Conservation (phyloP, 2,329 filamentous ascomycete genomes). For the Neofusicoccum ribis region DNA sequence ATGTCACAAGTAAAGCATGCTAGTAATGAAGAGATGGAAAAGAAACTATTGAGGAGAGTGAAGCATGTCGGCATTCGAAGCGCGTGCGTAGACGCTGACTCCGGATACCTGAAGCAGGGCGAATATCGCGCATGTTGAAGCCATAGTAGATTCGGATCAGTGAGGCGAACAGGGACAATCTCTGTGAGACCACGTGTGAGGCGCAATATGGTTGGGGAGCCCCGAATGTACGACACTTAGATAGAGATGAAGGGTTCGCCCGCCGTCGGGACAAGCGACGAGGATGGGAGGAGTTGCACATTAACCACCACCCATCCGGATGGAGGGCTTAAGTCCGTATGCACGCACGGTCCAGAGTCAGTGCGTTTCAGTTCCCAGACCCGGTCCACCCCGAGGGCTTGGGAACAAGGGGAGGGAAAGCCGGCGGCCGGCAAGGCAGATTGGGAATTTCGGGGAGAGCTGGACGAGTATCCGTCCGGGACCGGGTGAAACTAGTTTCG, state of each 20-base stretch:
- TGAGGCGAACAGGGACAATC: conserved; percentile 4
- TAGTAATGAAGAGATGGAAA: background rate
- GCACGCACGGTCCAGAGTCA: conserved; percentile 8
- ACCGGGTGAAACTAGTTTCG: conserved; percentile 1
- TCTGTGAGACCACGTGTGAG: background rate
- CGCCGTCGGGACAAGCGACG: background rate
- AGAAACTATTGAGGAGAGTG: background rate
- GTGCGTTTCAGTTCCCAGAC: conserved; percentile 9
- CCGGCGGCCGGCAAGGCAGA: conserved; percentile 1
- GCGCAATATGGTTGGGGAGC: background rate
- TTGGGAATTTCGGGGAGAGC: conserved; percentile 2
- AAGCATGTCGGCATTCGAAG: background rate
- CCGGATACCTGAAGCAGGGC: background rate
- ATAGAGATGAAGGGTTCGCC: conserved; percentile 10
- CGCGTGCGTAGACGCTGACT: background rate
- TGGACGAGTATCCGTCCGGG: background rate
- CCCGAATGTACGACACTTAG: background rate
- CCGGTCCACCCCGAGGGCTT: conserved; percentile 12
- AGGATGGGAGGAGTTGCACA: conserved; percentile 4
- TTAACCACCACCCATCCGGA: conserved; percentile 6
- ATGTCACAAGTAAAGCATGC: conserved; percentile 4
- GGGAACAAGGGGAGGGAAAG: background rate
- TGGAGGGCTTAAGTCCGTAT: conserved; percentile 13
- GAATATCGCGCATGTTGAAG: background rate
- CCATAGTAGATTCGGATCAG: background rate